Conservation (phyloP, 306 rosid genomes). For the Senna siamea region DNA sequence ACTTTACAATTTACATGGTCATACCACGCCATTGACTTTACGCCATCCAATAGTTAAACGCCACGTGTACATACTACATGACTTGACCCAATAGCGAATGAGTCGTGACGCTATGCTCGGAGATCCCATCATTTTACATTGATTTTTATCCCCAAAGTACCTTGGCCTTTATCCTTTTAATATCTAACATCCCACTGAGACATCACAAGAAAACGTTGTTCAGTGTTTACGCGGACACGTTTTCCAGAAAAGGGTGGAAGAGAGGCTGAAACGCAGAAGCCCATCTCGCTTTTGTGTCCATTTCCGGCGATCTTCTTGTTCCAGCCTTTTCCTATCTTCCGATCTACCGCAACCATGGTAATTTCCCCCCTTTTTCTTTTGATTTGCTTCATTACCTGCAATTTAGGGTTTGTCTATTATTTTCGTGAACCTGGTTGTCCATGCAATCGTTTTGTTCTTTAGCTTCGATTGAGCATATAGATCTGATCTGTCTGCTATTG, state of each 20-base stretch:
- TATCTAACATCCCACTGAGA: neutral
- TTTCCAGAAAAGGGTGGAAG: conserved; percentile 7
- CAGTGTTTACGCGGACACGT: neutral
- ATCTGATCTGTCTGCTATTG: conserved; percentile 19
- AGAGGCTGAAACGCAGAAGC: conserved; percentile 44
- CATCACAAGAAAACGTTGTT: neutral
- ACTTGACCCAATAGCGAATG: conserved; percentile 32
- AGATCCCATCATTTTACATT: conserved; percentile 5
- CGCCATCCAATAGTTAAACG: neutral
- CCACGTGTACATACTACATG: neutral
- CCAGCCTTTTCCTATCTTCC: conserved; percentile 33
- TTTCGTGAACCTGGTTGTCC: neutral
- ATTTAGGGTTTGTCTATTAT: no score
- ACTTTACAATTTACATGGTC: neutral
- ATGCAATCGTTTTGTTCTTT: neutral
- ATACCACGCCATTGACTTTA: neutral
- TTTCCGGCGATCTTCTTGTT: conserved; percentile 45
- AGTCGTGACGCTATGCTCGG: conserved; percentile 49
- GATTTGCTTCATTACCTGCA: neutral
- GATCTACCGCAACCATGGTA: conserved; percentile 42
- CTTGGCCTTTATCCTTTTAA: neutral
- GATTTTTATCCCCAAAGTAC: neutral
- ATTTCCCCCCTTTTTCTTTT: neutral
- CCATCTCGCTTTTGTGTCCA: conserved; percentile 1
- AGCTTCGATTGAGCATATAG: conserved; percentile 11